Conservation (phyloP, 495 filamentous ascomycete species). For the Neurospora cerealis region DNA sequence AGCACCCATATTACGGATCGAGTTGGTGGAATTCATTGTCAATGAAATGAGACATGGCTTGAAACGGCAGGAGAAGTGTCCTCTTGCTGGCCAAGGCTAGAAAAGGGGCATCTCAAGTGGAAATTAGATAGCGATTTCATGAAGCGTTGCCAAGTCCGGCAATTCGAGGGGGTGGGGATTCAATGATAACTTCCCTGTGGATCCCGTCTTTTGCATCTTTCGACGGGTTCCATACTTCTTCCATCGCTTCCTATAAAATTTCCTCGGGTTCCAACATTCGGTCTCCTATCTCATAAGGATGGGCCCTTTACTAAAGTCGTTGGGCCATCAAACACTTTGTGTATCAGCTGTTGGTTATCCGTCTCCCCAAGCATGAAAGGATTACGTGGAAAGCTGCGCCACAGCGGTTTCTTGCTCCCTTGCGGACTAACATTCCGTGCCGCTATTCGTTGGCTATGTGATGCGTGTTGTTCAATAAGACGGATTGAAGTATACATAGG, state of each 20-base stretch:
- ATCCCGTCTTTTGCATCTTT: neutral
- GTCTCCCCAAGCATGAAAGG: neutral
- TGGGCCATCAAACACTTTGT: neutral
- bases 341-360: neutral
- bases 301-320: neutral
- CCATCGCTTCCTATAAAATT: neutral
- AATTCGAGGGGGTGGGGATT: neutral
- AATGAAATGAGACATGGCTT: neutral
- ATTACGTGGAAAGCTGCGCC: neutral
- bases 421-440: neutral
- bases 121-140: neutral
- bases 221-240: neutral
- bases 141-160: neutral
- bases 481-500: neutral
- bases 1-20: neutral
- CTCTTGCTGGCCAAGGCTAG: neutral
- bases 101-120: neutral
- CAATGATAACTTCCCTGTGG: neutral
- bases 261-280: neutral
- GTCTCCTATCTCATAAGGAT: neutral
- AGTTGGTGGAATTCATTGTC: neutral
- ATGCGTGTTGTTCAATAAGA: neutral
- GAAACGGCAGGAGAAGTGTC: neutral
- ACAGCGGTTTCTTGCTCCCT: neutral
- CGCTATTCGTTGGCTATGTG: neutral